These are phyloP conservation scores for Pleurotus giganteus DNA, from an alignment of 768 basidiomycete genomes.

Conservation along the genomic window DNA sequence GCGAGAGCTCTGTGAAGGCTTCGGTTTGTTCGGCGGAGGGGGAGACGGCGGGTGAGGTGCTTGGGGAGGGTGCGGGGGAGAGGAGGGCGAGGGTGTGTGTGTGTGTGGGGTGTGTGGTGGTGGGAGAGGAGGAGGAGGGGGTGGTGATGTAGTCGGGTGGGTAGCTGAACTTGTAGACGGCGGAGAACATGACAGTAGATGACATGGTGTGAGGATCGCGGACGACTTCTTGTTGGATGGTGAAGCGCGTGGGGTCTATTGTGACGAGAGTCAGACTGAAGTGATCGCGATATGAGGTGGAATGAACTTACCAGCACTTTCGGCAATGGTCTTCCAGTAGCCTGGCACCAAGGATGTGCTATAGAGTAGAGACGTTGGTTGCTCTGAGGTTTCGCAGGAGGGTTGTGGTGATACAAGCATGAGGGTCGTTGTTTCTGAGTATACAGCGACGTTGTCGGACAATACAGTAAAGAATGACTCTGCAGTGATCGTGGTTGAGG, in stretches of 20 bases:
- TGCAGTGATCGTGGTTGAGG: conserved; percentile 45
- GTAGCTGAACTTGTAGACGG: conserved; percentile 57
- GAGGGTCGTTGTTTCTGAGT: conserved; percentile 47
- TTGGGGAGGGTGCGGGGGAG: background rate
- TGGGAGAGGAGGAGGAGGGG: conserved; percentile 9
- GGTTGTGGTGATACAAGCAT: conserved; percentile 22
- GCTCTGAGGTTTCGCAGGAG: conserved; percentile 20
- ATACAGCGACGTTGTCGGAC: conserved; percentile 44
- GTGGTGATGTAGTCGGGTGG: conserved; percentile 13
- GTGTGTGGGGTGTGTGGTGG: conserved; percentile 7
- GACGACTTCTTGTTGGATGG: conserved; percentile 64
- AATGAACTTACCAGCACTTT: conserved; percentile 46
- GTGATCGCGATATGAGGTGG: conserved; percentile 10
- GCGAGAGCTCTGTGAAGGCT: conserved; percentile 3
- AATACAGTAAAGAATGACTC: conserved; percentile 57
- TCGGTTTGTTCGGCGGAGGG: background rate
- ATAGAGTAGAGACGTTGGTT: conserved; percentile 44
- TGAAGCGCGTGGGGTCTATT: conserved; percentile 64
- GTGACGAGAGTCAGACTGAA: background rate
- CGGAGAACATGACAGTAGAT: conserved; percentile 46
- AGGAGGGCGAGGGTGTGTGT: too few species aligned
- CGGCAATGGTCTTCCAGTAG: conserved; percentile 62
- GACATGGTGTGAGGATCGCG: conserved; percentile 27
- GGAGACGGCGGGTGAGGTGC: background rate
- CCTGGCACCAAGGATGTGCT: conserved; percentile 58